A percentile compares a stretch with the other conserved stretches of the same genome.
Evolutionary conservation across 371 early-diverging fungal species (phyloP).

Genomic region (Batkoa obscura): DNA sequence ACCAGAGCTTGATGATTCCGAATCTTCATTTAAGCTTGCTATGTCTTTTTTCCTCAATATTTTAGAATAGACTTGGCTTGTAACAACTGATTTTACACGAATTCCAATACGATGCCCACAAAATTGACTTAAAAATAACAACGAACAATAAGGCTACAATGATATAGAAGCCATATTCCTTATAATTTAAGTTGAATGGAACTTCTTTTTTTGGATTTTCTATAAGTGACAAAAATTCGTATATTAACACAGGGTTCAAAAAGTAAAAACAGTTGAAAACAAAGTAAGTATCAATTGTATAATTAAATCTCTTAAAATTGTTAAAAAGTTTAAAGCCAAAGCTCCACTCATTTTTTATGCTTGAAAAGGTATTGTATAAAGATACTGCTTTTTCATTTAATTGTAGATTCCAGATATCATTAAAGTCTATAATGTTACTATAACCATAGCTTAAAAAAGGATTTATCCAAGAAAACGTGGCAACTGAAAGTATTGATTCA

Average conservation of each 20-base stretch:
- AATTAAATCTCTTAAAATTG: background rate
- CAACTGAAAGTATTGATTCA: background rate
- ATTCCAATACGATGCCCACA: constrained; percentile 9
- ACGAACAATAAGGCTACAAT: constrained; percentile 15
- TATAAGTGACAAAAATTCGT: background rate
- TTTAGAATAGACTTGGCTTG: constrained; percentile 34
- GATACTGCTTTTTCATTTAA: background rate
- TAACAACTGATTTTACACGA: constrained; percentile 24
- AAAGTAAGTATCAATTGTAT: background rate
- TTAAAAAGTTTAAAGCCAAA: background rate
- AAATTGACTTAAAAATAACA: constrained; percentile 20
- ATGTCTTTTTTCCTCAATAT: constrained; percentile 25
- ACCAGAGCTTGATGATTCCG: too few species aligned
- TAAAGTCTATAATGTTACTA: background rate
- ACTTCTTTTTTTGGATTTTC: background rate
- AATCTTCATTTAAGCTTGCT: too few species aligned
- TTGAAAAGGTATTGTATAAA: background rate
- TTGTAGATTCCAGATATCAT: constrained; percentile 8
- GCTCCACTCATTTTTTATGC: background rate
- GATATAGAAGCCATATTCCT: background rate
- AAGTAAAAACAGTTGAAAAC: background rate
- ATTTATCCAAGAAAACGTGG: constrained; percentile 8
- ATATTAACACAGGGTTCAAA: background rate
- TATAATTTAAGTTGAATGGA: background rate
- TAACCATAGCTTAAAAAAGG: constrained; percentile 9